Base-by-base conservation (phyloP, 164 flowering plant genomes). In the Umbilicus rupestris region DNA sequence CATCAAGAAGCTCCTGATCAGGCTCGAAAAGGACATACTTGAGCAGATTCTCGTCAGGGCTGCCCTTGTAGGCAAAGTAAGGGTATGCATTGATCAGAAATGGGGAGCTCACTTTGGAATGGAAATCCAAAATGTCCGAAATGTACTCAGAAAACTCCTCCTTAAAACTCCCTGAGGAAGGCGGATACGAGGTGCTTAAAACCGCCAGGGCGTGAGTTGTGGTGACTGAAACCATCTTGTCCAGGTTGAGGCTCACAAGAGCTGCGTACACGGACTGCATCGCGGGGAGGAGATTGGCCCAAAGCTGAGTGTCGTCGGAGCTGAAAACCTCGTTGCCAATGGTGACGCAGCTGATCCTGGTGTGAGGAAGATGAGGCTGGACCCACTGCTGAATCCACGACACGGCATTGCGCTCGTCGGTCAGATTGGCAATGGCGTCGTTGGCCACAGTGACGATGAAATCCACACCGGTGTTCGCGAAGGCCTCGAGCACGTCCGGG, bases 41-140 rank as follows among this genome's bases (percentile, higher is more conserved):
- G 31, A 52, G 59, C 55, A 90, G 37, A 0, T 85, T 64, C 12
- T 87, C 81, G 12, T 44, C 57, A 1, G 95, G 91, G 73, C 69
- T 78, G 41, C 46, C 87, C 69, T 81, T 91, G 80, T 91, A 94
- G 3, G 99, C 93, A 41, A 91, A 94, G 70, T 72, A 94, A 0
- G 99, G 99, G 69, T 94, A 94, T 0, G 92, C 96, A 66, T 94
- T 94, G 7, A 94, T 83, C 12, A 91, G 81, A 66, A 94, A 89
- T 0, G 99, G 97, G 0, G 94, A 89, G 0, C 79, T 75, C 52
- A 73, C 75, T 70, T 81, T 82, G 7, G 87, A 31, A 60, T 81
- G 97, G 68, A 94, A 91, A 64, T 74, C 72, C 47, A 94, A 74
- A 2, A 94, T 55, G 1, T 82, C 82, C 46, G 79, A 85, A 12